These are phyloP conservation scores for Cladosporium sp. DNA, from an alignment of 2,329 filamentous ascomycete genomes.

Conservation along the genomic window DNA sequence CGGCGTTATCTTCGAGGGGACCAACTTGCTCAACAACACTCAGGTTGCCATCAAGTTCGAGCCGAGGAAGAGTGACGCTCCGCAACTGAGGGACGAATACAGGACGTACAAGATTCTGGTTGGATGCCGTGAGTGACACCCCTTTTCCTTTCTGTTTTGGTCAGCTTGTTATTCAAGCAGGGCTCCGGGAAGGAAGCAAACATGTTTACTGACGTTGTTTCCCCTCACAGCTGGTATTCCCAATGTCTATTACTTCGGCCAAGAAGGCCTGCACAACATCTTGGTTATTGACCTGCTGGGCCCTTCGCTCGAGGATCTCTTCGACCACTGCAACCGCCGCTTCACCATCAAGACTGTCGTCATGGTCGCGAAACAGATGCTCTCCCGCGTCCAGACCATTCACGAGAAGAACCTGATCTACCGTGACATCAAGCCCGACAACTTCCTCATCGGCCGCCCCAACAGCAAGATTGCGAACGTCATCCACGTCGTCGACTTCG, in stretches of 20 bases:
- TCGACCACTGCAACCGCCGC: conserved; percentile 91
- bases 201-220: background rate
- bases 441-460: conserved; percentile 92
- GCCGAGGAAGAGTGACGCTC: conserved; percentile 96
- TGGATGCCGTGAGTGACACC: conserved; percentile 78
- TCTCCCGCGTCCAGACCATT: conserved; percentile 87
- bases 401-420: conserved; percentile 99
- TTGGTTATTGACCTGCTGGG: conserved; percentile 95
- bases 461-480: conserved; percentile 93
- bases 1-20: conserved; percentile 97
- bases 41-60: conserved; percentile 99
- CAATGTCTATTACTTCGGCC: conserved; percentile 99
- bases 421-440: conserved; percentile 98
- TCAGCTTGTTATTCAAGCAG: background rate
- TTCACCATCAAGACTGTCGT: conserved; percentile 98
- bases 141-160: conserved; percentile 3
- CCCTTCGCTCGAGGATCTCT: conserved; percentile 90
- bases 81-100: conserved; percentile 96
- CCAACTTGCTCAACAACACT: conserved; percentile 97
- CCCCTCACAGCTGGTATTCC: conserved; percentile 76
- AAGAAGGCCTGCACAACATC: conserved; percentile 97
- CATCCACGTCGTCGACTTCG: conserved; percentile 97
- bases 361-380: conserved; percentile 99
- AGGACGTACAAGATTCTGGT: conserved; percentile 99
- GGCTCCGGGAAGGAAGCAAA: background rate